Conservation (phyloP, 768 basidiomycete species). For the Psilocybe subaeruginosa region DNA sequence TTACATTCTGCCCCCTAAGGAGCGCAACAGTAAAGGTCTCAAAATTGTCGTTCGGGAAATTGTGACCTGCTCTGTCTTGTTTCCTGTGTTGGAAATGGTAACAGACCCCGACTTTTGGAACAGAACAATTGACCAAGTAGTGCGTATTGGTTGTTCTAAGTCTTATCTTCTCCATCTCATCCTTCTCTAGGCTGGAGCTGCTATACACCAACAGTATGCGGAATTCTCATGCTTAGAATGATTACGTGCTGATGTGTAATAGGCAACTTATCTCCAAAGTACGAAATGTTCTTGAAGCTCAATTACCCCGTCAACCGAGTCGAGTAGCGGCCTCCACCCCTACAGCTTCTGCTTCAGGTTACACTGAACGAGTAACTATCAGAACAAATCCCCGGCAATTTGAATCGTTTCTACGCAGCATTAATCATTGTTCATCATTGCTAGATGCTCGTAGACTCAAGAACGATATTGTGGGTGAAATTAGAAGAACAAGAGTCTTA, state of each 20-base stretch:
- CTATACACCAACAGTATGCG: slow-evolving; percentile 52
- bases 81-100: slow-evolving; percentile 91
- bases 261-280: slow-evolving; percentile 90
- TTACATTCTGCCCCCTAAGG: slow-evolving; percentile 74
- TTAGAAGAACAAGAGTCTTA: slow-evolving; percentile 74
- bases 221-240: slow-evolving; percentile 1
- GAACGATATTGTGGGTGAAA: slow-evolving; percentile 92
- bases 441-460: slow-evolving; percentile 89
- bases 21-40: slow-evolving; percentile 70
- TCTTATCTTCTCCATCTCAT: neutral
- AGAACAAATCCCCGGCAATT: slow-evolving; percentile 84
- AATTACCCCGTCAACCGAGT: slow-evolving; percentile 59
- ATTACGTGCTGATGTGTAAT: slow-evolving; percentile 12
- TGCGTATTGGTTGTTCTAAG: slow-evolving; percentile 40
- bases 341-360: slow-evolving; percentile 29
- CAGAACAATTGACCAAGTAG: slow-evolving; percentile 86
- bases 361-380: slow-evolving; percentile 78
- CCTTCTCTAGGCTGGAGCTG: slow-evolving; percentile 46
- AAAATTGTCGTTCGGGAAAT: slow-evolving; percentile 81
- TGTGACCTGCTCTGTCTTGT: slow-evolving; percentile 77
- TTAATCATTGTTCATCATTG: slow-evolving; percentile 78
- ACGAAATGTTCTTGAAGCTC: slow-evolving; percentile 80
- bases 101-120: slow-evolving; percentile 99
- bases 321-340: slow-evolving; percentile 42
- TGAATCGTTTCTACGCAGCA: slow-evolving; percentile 88